Evolutionary conservation across 768 basidiomycete genomes (phyloP).

Genomic region (Agaricus blazei): DNA sequence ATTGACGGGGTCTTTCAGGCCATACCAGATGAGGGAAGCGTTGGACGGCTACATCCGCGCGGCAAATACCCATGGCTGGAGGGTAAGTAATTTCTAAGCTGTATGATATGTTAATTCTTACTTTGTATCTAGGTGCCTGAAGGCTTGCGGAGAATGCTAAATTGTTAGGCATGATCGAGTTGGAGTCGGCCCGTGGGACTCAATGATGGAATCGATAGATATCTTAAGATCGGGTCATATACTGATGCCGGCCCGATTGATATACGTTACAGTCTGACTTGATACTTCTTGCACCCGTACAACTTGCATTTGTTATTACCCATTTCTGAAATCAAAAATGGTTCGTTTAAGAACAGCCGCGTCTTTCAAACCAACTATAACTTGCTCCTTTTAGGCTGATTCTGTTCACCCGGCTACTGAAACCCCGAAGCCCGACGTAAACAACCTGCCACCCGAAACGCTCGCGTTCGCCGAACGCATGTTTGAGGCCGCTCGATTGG

Average conservation of each 20-base stretch:
- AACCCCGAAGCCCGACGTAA: constrained; percentile 14
- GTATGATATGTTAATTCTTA: not conserved
- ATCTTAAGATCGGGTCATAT: no score
- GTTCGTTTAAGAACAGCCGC: not conserved
- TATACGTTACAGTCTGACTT: not conserved
- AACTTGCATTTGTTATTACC: not conserved
- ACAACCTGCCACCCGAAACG: constrained; percentile 34
- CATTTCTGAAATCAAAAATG: not conserved
- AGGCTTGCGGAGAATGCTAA: constrained; percentile 9
- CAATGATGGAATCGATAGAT: not conserved
- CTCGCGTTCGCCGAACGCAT: constrained; percentile 61
- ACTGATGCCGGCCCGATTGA: no score
- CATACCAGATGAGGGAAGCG: constrained; percentile 53
- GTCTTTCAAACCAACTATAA: not conserved
- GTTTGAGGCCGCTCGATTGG: constrained; percentile 69
- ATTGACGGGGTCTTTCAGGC: constrained; percentile 19
- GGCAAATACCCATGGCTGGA: constrained; percentile 61
- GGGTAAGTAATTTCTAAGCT: constrained; percentile 25
- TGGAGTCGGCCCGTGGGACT: not conserved
- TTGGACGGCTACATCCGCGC: constrained; percentile 62
- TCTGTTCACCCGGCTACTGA: not conserved
- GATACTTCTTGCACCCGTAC: not conserved
- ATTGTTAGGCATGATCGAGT: not conserved
- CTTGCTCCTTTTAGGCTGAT: not conserved
- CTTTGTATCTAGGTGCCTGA: constrained; percentile 20